Evolutionary conservation across 352 stramenopile genomes (phyloP), one percentile per base, ranked within the genome.

Genomic region (Phytophthora nicotianae): DNA sequence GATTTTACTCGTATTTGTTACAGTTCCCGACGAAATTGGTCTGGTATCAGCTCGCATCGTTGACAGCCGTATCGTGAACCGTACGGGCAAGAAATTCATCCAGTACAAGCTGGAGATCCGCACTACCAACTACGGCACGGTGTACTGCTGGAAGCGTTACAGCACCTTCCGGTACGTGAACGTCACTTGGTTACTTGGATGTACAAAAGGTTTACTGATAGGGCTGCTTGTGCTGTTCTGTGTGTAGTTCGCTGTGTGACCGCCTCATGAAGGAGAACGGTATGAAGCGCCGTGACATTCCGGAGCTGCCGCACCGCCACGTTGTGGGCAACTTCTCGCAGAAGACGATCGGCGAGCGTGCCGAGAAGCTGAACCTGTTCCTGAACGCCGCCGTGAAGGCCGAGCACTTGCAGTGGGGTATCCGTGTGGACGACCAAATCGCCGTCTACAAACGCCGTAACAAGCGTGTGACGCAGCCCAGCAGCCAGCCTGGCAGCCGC

Each of bases 61-160:
- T 19, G 86, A 96, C 68, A 91, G 79, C 60, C 84, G 86, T 45
- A 83, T 96, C 54, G 79, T 94, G 46, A 93, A 92, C 58, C 80
- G 78, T 38, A 91, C 78, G 33, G 82, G 82, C 59, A 92, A 91
- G 62, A 94, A 94, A 65, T 96, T 93, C 52, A 92, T 96, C 49
- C 85, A 96, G 72, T 96, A 96, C 79, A 93, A 96, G 65, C 69
- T 96, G 37, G 85, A 96, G 72, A 91, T 96, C 65, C 75, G 81
- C 58, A 96, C 87, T 48, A 89, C 65, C 37, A 96, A 94, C 77
- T 94, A 93, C 65, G 87, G 87, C 77, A 96, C 87, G 11, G 74
- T 96, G 17, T 93, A 80, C 68, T 93, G 82, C 72, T 96, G 87
- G 87, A 94, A 94, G 61, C 87, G 87, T 41, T 96, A 93, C 83